phyloP scores from a whole-genome alignment of 768 basidiomycete species.

The Thelephora aurantiotincta region DNA sequence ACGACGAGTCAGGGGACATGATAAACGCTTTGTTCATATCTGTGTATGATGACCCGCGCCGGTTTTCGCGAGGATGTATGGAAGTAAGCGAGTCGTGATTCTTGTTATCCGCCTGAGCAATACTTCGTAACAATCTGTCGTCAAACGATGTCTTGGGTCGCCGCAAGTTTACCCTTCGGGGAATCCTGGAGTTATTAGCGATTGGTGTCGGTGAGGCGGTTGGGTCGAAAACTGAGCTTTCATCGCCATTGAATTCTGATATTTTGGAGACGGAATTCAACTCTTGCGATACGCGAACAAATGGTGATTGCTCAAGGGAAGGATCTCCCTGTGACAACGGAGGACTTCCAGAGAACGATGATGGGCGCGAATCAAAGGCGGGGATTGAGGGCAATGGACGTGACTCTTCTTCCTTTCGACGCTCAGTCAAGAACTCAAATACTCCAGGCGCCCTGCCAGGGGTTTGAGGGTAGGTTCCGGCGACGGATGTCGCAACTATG shows the following conservation, averaged over 20 bases:
- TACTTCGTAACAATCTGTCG: too few species aligned
- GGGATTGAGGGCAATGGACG: constrained; percentile 23
- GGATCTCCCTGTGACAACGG: not conserved
- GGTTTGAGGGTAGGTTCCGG: constrained; percentile 15
- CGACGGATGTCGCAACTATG: not conserved
- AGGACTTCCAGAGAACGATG: not conserved
- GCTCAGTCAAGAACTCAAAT: constrained; percentile 53
- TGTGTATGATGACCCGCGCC: constrained; percentile 6
- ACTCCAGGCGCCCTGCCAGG: constrained; percentile 60
- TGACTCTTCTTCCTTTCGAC: constrained; percentile 24
- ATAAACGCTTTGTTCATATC: not conserved
- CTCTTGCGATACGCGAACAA: not conserved
- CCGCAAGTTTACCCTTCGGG: not conserved
- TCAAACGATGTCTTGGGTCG: not conserved
- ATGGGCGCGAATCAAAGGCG: not conserved
- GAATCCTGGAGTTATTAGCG: not conserved
- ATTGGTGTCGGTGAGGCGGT: too few species aligned
- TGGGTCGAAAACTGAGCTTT: too few species aligned
- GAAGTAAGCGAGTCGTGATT: constrained; percentile 17
- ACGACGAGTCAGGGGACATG: not conserved
- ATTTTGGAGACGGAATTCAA: not conserved
- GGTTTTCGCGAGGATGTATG: constrained; percentile 17
- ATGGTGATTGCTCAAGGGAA: not conserved
- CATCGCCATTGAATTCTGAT: not conserved
- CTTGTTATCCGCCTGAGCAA: not conserved